Evolutionary conservation across 2,329 filamentous ascomycete genomes (phyloP).

Genomic region (Fusarium sp.): DNA sequence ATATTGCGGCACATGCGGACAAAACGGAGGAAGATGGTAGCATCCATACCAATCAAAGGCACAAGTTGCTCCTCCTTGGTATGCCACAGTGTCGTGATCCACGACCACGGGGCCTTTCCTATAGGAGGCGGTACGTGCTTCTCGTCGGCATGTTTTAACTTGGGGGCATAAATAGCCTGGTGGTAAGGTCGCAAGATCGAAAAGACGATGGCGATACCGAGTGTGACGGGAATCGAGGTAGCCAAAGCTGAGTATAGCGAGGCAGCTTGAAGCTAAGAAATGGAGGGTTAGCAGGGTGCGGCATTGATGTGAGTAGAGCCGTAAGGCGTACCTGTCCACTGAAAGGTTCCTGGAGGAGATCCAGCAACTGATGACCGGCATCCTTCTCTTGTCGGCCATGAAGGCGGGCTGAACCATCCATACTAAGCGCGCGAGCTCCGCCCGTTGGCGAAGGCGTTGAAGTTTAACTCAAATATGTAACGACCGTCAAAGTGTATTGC

Average conservation of each 20-base stretch:
- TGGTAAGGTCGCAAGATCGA: constrained; percentile 93
- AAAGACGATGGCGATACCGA: constrained; percentile 82
- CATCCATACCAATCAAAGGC: constrained; percentile 89
- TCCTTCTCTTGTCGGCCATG: constrained; percentile 43
- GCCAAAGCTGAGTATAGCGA: constrained; percentile 84
- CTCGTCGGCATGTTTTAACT: constrained; percentile 91
- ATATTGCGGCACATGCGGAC: constrained; percentile 93
- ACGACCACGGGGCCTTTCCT: constrained; percentile 88
- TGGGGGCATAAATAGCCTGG: constrained; percentile 92
- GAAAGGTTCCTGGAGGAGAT: constrained; percentile 66
- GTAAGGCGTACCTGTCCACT: constrained; percentile 57
- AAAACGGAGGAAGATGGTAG: constrained; percentile 89
- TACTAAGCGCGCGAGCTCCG: constrained; percentile 44
- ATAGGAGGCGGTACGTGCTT: constrained; percentile 89
- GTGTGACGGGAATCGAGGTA: constrained; percentile 82
- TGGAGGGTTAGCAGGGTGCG: constrained; percentile 19
- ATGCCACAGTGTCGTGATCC: constrained; percentile 82
- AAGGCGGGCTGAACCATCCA: constrained; percentile 40
- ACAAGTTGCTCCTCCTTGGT: constrained; percentile 84
- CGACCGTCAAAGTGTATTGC: background rate
- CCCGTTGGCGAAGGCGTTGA: constrained; percentile 44
- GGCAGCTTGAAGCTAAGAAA: constrained; percentile 44
- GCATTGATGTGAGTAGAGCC: background rate
- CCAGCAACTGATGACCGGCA: constrained; percentile 60
- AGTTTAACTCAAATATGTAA: constrained; percentile 20